Conservation (phyloP, 2,329 filamentous ascomycete species). For the Penicillium sp. region DNA sequence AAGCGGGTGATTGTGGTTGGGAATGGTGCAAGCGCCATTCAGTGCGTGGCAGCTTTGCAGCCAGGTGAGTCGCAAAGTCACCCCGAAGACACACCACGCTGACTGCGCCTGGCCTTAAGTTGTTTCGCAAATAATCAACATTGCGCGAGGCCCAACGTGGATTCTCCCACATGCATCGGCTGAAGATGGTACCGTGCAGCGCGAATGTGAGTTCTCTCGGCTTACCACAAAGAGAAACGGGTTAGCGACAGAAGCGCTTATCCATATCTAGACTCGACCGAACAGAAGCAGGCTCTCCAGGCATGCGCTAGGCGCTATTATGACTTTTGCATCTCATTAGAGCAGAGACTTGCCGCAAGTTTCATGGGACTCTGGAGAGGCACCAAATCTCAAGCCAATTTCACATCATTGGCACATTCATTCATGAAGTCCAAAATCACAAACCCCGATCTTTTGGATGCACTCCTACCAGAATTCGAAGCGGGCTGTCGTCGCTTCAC, state of each 20-base stretch:
- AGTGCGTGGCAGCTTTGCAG: constrained; percentile 8
- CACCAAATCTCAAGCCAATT: constrained; percentile 3
- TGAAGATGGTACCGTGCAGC: constrained; percentile 3
- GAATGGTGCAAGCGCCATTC: constrained; percentile 7
- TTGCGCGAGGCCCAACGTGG: constrained; percentile 8
- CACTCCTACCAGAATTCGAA: constrained; percentile 6
- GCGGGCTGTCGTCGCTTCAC: constrained; percentile 11
- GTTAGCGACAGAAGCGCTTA: not conserved
- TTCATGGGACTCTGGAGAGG: constrained; percentile 8
- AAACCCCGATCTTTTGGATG: not conserved
- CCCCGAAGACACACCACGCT: not conserved
- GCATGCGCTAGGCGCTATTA: not conserved
- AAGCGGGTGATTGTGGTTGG: constrained; percentile 9
- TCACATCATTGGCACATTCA: constrained; percentile 1
- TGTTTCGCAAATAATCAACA: constrained; percentile 2
- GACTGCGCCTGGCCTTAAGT: not conserved
- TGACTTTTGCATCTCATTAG: constrained; percentile 1
- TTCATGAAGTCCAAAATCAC: constrained; percentile 10
- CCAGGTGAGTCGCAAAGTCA: constrained; percentile 1
- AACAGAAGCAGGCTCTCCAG: not conserved
- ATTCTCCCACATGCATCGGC: constrained; percentile 7
- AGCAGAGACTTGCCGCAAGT: constrained; percentile 1
- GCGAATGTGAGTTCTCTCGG: constrained; percentile 2
- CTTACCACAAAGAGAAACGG: not conserved
- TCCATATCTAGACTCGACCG: not conserved